A percentile compares a stretch with the other conserved stretches of the same genome.
These are phyloP conservation scores for Petrea volubilis DNA, from an alignment of 257 asterid species.

Conservation along the genomic window DNA sequence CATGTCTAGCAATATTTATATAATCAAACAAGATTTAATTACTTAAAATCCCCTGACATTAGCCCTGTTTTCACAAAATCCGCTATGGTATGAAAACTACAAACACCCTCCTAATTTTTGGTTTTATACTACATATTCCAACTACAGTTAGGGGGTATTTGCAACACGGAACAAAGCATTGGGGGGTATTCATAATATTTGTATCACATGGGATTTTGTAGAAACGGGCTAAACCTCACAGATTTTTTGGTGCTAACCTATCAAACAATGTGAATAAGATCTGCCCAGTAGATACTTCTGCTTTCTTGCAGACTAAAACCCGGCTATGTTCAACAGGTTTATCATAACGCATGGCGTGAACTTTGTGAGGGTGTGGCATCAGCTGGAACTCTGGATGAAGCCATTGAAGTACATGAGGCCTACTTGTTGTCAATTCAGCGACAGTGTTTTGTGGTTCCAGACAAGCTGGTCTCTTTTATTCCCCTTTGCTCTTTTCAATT, in stretches of 20 bases:
- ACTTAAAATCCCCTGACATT: too few species aligned
- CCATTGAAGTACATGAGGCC: slow-evolving; percentile 89
- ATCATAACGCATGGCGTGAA: slow-evolving; percentile 98
- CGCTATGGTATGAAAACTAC: too few species aligned
- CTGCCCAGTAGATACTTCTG: slow-evolving; percentile 5
- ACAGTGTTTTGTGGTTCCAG: slow-evolving; percentile 95
- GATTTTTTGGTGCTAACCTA: too few species aligned
- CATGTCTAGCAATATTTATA: not conserved
- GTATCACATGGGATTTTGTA: too few species aligned
- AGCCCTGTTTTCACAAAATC: too few species aligned
- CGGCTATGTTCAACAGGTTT: slow-evolving; percentile 54
- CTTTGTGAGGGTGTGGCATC: slow-evolving; percentile 87
- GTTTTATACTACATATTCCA: too few species aligned
- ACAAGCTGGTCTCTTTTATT: slow-evolving; percentile 74
- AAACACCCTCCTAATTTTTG: too few species aligned
- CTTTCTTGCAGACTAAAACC: slow-evolving; percentile 20
- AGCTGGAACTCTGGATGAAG: slow-evolving; percentile 93
- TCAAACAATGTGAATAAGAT: not conserved
- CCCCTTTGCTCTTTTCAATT: slow-evolving; percentile 9
- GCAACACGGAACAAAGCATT: too few species aligned
- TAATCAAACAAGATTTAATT: not conserved
- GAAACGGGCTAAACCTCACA: too few species aligned
- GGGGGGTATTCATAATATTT: too few species aligned
- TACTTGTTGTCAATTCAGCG: slow-evolving; percentile 84
- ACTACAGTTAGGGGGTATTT: too few species aligned